phyloP scores from a whole-genome alignment of 768 basidiomycete genomes.

The Suillus sp. region DNA sequence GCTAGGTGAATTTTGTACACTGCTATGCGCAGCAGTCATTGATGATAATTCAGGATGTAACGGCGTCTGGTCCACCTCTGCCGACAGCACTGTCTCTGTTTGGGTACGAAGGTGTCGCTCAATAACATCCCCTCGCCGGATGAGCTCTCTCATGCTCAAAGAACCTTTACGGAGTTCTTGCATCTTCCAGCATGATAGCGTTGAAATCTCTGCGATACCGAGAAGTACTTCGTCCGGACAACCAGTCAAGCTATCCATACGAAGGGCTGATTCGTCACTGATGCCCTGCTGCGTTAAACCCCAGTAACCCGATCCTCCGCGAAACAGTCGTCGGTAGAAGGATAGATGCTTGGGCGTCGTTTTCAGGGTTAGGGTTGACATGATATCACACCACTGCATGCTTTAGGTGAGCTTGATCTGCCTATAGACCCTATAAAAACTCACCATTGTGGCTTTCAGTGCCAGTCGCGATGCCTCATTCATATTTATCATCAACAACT shows the following conservation, averaged over 20 bases:
- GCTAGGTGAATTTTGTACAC: conserved; percentile 19
- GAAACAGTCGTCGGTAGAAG: conserved; percentile 69
- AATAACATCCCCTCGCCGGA: conserved; percentile 70
- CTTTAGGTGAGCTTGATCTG: conserved; percentile 13
- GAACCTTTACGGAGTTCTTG: conserved; percentile 63
- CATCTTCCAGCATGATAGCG: conserved; percentile 74
- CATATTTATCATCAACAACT: conserved; percentile 58
- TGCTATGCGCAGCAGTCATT: conserved; percentile 14
- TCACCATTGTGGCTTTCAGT: conserved; percentile 73
- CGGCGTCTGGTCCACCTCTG: conserved; percentile 36
- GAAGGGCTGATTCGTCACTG: conserved; percentile 46
- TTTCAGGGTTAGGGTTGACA: conserved; percentile 62
- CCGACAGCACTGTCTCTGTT: conserved; percentile 34
- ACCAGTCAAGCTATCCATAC: conserved; percentile 71
- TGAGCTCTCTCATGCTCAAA: conserved; percentile 73
- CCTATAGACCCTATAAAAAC: conserved; percentile 29
- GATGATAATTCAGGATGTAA: conserved; percentile 44
- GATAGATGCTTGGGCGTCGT: conserved; percentile 65
- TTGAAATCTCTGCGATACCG: conserved; percentile 73
- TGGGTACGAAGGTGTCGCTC: conserved; percentile 63
- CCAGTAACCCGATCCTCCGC: conserved; percentile 52
- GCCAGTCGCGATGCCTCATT: conserved; percentile 54
- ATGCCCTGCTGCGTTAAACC: conserved; percentile 29
- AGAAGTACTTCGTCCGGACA: conserved; percentile 81
- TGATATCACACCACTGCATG: conserved; percentile 74